Conservation (phyloP, 1,284 basidiomycete genomes). For the Sanghuangporus weigelae region DNA sequence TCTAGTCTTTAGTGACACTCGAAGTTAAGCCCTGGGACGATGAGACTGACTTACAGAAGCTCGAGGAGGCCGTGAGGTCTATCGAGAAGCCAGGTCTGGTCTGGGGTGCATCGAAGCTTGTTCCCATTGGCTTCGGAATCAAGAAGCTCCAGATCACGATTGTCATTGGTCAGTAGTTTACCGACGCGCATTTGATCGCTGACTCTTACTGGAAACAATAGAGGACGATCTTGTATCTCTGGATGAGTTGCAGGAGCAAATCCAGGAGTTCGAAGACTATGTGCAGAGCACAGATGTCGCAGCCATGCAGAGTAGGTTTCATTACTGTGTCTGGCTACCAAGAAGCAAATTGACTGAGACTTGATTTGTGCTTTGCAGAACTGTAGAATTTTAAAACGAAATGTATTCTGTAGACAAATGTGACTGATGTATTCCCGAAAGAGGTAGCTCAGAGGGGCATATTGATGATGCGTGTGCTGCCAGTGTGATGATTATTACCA, state of each 20-base stretch:
- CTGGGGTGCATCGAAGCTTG: slow-evolving; percentile 91
- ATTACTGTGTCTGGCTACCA: neutral
- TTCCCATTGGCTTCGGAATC: slow-evolving; percentile 93
- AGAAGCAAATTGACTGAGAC: neutral
- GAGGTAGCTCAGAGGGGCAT: neutral
- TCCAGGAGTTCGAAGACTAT: slow-evolving; percentile 88
- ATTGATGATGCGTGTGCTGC: neutral
- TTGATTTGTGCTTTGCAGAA: neutral
- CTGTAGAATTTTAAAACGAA: slow-evolving; percentile 2
- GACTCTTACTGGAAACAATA: slow-evolving; percentile 27
- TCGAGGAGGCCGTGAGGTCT: slow-evolving; percentile 82
- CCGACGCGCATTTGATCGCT: neutral
- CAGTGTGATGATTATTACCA: neutral
- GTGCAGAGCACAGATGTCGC: slow-evolving; percentile 93
- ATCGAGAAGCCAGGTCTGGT: slow-evolving; percentile 91
- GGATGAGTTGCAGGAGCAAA: slow-evolving; percentile 91
- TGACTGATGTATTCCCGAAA: neutral
- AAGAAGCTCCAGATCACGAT: slow-evolving; percentile 91
- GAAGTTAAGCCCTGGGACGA: slow-evolving; percentile 99
- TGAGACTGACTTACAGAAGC: slow-evolving; percentile 91
- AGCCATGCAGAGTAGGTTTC: slow-evolving; percentile 79
- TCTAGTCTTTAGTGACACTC: slow-evolving; percentile 87
- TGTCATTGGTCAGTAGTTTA: slow-evolving; percentile 72
- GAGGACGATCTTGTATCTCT: slow-evolving; percentile 94
- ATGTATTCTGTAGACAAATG: neutral